These are phyloP conservation scores for Neocatenulostroma microsporum DNA, from an alignment of 2,329 filamentous ascomycete genomes.

Conservation along the genomic window DNA sequence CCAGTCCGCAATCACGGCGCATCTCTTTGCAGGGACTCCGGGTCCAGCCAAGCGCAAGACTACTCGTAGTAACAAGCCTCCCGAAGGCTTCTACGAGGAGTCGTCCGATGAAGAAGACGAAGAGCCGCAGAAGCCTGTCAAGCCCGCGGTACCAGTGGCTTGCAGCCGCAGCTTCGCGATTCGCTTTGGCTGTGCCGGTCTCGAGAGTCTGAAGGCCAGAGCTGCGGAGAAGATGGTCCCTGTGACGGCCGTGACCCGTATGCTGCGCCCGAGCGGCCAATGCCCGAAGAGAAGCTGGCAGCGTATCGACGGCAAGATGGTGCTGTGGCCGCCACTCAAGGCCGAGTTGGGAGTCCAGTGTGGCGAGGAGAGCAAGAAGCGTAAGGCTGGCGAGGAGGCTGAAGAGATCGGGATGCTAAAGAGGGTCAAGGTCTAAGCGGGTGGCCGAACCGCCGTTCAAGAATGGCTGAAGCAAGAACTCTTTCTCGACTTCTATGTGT, in stretches of 20 bases:
- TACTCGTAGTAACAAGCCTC: too few relatives aligned
- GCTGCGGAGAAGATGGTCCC: too few relatives aligned
- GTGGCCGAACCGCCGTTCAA: too few relatives aligned
- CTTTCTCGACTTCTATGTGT: background rate
- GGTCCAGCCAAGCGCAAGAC: too few relatives aligned
- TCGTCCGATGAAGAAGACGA: background rate
- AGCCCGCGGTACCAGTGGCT: background rate
- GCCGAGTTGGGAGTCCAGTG: too few relatives aligned
- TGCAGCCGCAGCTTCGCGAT: background rate
- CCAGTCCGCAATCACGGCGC: too few relatives aligned
- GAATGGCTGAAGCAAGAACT: too few relatives aligned
- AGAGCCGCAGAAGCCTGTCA: background rate
- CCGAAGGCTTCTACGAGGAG: too few relatives aligned
- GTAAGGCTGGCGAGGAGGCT: background rate
- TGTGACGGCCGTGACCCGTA: too few relatives aligned
- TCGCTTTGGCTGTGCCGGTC: background rate
- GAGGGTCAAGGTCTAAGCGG: background rate
- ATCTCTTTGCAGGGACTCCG: too few relatives aligned
- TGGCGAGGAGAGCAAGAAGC: background rate
- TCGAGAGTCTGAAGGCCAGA: too few relatives aligned
- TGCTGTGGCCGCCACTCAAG: background rate
- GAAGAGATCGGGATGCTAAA: background rate
- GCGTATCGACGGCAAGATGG: conserved; percentile 3
- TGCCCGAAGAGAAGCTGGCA: conserved; percentile 1
- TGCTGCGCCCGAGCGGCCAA: too few relatives aligned